Evolutionary conservation across 495 filamentous ascomycete species (phyloP), one percentile per base, ranked within the genome.

Genomic region (Penicillium lividum): DNA sequence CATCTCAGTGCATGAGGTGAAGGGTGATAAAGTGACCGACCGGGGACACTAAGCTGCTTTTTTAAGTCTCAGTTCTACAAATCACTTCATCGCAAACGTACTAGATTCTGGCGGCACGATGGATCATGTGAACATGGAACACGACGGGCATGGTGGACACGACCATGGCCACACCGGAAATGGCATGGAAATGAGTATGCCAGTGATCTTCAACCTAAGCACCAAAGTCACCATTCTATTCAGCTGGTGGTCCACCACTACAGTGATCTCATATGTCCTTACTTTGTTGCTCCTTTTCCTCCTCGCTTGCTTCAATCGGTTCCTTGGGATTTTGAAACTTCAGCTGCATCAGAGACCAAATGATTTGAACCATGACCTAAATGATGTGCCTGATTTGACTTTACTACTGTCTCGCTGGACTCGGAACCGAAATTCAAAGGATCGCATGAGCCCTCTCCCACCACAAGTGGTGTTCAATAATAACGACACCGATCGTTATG

Each of bases 151-250:
- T 33, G 30, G 6, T 33, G 22, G 22, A 22, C 22, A 22, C 22
- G 30, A 33, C 6, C 30, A 33, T 33, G 30, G 30, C 30, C 30
- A 33, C 30, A 9, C 30, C 30, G 30, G 30, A 33, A 2, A 33
- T 33, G 30, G 30, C 30, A 33, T 9, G 30, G 30, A 18, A 4
- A 36, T 36, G 30, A 9, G 9, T 4, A 52, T 52, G 49, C 22
- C 49, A n/a, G 38, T 52, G 49, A 30, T 52, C 13, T 52, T 52
- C 11, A 38, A 3, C 16, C 16, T 18, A 13, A 36, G 29, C 15
- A 52, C 59, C 27, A 31, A 52, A 33, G 44, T 68, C n/a, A 68
- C 65, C 10, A 25, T 68, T n/a, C 53, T 68, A 43, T 68, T 68
- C 59, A 57, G 31, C 10, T 42, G 53, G 29, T 67, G 61, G 65